Base-by-base conservation (phyloP, 257 asterid species). In the Rhazya stricta region DNA sequence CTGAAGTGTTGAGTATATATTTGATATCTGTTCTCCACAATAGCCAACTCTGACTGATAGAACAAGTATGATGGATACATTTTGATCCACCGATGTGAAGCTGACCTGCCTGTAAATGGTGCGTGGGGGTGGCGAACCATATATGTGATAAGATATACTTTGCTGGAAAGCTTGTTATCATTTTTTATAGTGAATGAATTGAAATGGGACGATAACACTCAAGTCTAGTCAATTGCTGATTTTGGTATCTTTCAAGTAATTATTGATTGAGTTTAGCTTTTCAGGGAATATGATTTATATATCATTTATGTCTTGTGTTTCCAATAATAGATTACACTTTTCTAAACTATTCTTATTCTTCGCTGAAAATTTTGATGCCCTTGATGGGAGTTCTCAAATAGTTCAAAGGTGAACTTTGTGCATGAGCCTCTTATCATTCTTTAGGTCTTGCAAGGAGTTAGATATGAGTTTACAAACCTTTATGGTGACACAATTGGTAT, bases 1-100 rank as follows among this genome's bases (percentile, higher is more conserved):
- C 77, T 65, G 11, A 21, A 41, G 50, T 41, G 56, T 53, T 53
- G 76, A 32, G 13, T 57, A 50, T n/a, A 30, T n/a, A 10, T 73
- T 51, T 18, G 66, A 27, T 8, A 29, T 13, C 37, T 58, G 37
- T 58, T 58, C 66, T 58, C 0, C 32, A 5, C 27, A 53, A 21
- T 53, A 10, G 29, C 8, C 10, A n/a, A n/a, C n/a, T n/a, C n/a
- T n/a, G n/a, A n/a, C n/a, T n/a, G n/a, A n/a, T n/a, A n/a, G n/a
- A n/a, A n/a, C n/a, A n/a, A n/a, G n/a, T n/a, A n/a, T n/a, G n/a
- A n/a, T n/a, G n/a, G n/a, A n/a, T n/a, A n/a, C n/a, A n/a, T n/a
- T n/a, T n/a, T 45, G 12, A 4, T 45, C 50, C 50, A 45, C 50
- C 9, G 13, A 12, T 4, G 10, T 1, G 13, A 45, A 45, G 5